Percentiles rank a stretch among this genome's conserved stretches.
These are phyloP conservation scores for Elsinoe australis DNA, from an alignment of 2,329 filamentous ascomycete species.

Conservation along the genomic window DNA sequence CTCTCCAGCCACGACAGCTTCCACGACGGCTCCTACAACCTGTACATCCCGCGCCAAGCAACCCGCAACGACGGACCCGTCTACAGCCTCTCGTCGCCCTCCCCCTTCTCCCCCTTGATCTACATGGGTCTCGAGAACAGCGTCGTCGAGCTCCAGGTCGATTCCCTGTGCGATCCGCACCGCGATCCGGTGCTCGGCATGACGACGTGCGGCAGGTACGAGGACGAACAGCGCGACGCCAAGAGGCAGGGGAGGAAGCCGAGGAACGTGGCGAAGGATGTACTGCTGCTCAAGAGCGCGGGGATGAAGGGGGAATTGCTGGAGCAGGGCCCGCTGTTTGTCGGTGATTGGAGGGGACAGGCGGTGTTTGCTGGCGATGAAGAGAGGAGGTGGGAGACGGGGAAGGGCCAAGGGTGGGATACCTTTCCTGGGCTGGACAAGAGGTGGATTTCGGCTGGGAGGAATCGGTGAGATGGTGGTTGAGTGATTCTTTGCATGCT, in stretches of 20 bases:
- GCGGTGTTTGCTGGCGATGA: slow-evolving; percentile 33
- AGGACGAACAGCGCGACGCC: neutral
- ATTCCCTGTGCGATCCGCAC: slow-evolving; percentile 35
- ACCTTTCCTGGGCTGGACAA: slow-evolving; percentile 27
- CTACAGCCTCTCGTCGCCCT: slow-evolving; percentile 43
- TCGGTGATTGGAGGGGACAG: slow-evolving; percentile 33
- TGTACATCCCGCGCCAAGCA: slow-evolving; percentile 6
- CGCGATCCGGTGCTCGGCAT: slow-evolving; percentile 36
- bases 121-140: slow-evolving; percentile 43
- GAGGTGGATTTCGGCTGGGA: slow-evolving; percentile 30
- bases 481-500: too few relatives aligned
- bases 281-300: slow-evolving; percentile 29
- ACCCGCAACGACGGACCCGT: slow-evolving; percentile 34
- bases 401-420: slow-evolving; percentile 22
- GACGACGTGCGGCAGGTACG: slow-evolving; percentile 19
- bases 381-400: slow-evolving; percentile 20
- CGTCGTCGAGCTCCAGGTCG: slow-evolving; percentile 39
- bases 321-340: slow-evolving; percentile 33
- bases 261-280: neutral
- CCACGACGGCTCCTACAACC: slow-evolving; percentile 11
- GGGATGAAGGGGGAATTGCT: slow-evolving; percentile 41
- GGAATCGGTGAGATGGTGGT: too few relatives aligned
- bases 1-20: neutral
- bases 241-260: neutral
- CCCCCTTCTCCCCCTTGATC: slow-evolving; percentile 37